These are phyloP conservation scores for Melanogaster broomeanus DNA, from an alignment of 768 basidiomycete genomes.

Conservation along the genomic window DNA sequence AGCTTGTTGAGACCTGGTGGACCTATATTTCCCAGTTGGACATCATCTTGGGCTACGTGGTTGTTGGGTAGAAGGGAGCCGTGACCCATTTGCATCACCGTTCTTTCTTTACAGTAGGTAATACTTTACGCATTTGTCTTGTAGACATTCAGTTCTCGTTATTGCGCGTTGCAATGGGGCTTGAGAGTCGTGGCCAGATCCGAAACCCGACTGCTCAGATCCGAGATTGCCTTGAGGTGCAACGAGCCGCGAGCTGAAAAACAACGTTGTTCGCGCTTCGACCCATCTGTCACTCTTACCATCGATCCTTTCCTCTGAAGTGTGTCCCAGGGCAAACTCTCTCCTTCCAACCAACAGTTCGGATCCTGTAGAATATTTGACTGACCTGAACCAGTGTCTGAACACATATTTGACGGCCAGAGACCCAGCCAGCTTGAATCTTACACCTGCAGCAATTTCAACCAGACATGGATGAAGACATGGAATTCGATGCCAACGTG, in stretches of 20 bases:
- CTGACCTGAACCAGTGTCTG: no score
- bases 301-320: constrained; percentile 11
- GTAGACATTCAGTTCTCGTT: constrained; percentile 13
- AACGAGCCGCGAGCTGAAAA: constrained; percentile 15
- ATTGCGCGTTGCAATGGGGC: no score
- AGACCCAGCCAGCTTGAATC: neutral
- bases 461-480: constrained; percentile 79
- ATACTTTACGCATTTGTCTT: constrained; percentile 10
- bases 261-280: constrained; percentile 10
- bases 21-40: constrained; percentile 52
- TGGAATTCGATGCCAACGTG: constrained; percentile 58
- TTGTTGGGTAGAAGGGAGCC: constrained; percentile 52
- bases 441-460: neutral
- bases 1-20: constrained; percentile 65
- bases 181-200: constrained; percentile 30
- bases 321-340: neutral
- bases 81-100: constrained; percentile 14
- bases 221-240: constrained; percentile 38
- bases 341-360: neutral
- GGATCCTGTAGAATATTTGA: neutral
- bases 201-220: constrained; percentile 37
- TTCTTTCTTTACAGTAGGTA: neutral
- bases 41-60: constrained; percentile 67
- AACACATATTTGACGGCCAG: no score
- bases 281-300: constrained; percentile 1